Evolutionary conservation across 805 yeast species (phyloP).

Genomic region (Barnettozyma vustinii): DNA sequence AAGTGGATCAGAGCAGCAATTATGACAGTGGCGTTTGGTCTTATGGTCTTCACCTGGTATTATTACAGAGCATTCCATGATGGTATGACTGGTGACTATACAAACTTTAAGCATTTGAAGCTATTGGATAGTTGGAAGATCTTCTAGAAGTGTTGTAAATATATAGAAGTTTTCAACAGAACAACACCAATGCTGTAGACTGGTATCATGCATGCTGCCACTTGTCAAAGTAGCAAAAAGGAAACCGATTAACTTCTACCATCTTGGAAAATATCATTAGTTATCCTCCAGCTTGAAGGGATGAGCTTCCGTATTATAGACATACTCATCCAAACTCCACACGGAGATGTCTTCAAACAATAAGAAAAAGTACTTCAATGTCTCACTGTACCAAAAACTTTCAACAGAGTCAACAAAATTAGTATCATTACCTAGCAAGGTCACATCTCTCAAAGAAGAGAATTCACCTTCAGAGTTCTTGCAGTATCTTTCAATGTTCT

Average conservation of each 20-base stretch:
- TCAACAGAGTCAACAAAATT: slow-evolving; percentile 34
- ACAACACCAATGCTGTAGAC: not conserved
- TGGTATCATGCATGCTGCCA: not conserved
- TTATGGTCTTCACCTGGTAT: slow-evolving; percentile 53
- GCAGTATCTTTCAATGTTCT: slow-evolving; percentile 29
- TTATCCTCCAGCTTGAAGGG: slow-evolving; percentile 33
- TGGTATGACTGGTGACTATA: slow-evolving; percentile 66
- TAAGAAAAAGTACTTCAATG: slow-evolving; percentile 50
- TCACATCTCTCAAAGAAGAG: slow-evolving; percentile 37
- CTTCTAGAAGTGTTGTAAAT: not conserved
- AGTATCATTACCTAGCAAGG: slow-evolving; percentile 13
- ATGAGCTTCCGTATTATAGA: slow-evolving; percentile 61
- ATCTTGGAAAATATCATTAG: not conserved
- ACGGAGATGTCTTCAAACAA: slow-evolving; percentile 39
- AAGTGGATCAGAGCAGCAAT: slow-evolving; percentile 26
- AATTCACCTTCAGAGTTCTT: slow-evolving; percentile 29
- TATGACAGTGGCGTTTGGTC: slow-evolving; percentile 42
- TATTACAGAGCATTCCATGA: slow-evolving; percentile 64
- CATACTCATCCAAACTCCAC: slow-evolving; percentile 46
- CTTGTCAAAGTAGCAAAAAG: no score
- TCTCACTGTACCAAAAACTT: slow-evolving; percentile 54
- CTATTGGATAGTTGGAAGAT: slow-evolving; percentile 53
- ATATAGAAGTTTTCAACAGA: not conserved
- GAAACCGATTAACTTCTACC: not conserved
- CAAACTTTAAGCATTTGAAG: slow-evolving; percentile 44